Evolutionary conservation across 805 yeast genomes (phyloP), one percentile per base, ranked within the genome.

Genomic region (Komagataella pastoris): DNA sequence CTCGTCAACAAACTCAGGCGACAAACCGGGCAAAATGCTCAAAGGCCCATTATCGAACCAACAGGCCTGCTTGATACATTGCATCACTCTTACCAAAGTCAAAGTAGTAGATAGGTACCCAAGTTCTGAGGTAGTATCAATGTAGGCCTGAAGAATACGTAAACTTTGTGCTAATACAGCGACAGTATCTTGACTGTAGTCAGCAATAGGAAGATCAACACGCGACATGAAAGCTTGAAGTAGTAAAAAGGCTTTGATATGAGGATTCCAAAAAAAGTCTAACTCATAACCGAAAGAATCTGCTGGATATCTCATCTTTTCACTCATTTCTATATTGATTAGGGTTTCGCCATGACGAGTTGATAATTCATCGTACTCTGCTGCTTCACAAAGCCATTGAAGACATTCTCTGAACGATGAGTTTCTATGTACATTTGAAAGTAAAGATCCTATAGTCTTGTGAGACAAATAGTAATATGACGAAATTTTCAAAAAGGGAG

Each of bases 391-490:
- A 54, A 81, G 64, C 63, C 80, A 68, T 54, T 70, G 67, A 66
- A 93, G 62, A 71, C 90, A 77, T 50, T 80, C 78, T 62, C 89
- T 68, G 59, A 85, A 80, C 3, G 74, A 61, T 17, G 74, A 69
- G 14, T 65, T 53, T 6, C 68, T 68, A 40, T 64, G 63, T 17
- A 86, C 74, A 51, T 77, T 77, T 14, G 68, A 69, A 53, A 88
- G 67, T 51, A 91, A 70, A 52, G 75, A 78, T 53, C 97, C 73
- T 55, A 93, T 79, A 0, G 98, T 90, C 64, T 80, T 80, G 66
- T 93, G 98, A 1, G 97, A 88, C 59, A 93, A 73, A 69, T 93
- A 93, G 66, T 93, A 93, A 67, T 85, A 93, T 1, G 97, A 88
- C 1, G 96, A 77, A 46, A 93, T 87, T 55, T 81, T 78, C 67